phyloP scores from a whole-genome alignment of 768 basidiomycete species.

The Leccinum arenicola region DNA sequence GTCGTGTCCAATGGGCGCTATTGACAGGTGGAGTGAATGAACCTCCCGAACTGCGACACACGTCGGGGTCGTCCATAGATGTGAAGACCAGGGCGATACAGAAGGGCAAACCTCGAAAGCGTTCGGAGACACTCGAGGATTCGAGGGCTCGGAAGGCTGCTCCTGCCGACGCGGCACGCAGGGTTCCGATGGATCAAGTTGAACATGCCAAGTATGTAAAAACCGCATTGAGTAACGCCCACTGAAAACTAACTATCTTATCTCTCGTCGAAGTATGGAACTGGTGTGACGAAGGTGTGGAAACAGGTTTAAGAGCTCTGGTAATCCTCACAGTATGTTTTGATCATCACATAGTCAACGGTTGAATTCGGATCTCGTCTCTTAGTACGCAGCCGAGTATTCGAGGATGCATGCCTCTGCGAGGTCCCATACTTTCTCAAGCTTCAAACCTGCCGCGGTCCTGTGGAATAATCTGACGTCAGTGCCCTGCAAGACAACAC shows the following conservation, averaged over 20 bases:
- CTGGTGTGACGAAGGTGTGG: slow-evolving; percentile 76
- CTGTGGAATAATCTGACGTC: slow-evolving; percentile 10
- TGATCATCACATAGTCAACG: slow-evolving; percentile 19
- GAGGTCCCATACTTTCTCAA: slow-evolving; percentile 33
- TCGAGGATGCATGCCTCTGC: slow-evolving; percentile 26
- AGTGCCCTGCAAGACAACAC: background rate
- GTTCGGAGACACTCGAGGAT: slow-evolving; percentile 8
- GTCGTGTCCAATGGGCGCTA: slow-evolving; percentile 69
- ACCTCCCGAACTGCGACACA: slow-evolving; percentile 36
- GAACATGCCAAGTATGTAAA: slow-evolving; percentile 56
- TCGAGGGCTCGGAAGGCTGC: slow-evolving; percentile 8
- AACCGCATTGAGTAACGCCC: background rate
- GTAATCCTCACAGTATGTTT: slow-evolving; percentile 1
- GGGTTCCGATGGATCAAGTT: slow-evolving; percentile 57
- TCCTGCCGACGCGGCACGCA: slow-evolving; percentile 33
- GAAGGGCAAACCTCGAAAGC: slow-evolving; percentile 16
- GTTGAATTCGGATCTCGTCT: background rate
- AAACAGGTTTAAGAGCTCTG: slow-evolving; percentile 42
- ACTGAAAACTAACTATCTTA: background rate
- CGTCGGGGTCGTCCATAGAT: slow-evolving; percentile 4
- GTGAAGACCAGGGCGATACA: slow-evolving; percentile 4
- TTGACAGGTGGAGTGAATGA: slow-evolving; percentile 53
- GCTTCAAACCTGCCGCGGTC: slow-evolving; percentile 23
- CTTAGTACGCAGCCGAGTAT: slow-evolving; percentile 20
- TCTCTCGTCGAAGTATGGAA: slow-evolving; percentile 50